Evolutionary conservation across 495 filamentous ascomycete species (phyloP), one percentile per base, ranked within the genome.

Genomic region (Podospora pseudopauciseta): DNA sequence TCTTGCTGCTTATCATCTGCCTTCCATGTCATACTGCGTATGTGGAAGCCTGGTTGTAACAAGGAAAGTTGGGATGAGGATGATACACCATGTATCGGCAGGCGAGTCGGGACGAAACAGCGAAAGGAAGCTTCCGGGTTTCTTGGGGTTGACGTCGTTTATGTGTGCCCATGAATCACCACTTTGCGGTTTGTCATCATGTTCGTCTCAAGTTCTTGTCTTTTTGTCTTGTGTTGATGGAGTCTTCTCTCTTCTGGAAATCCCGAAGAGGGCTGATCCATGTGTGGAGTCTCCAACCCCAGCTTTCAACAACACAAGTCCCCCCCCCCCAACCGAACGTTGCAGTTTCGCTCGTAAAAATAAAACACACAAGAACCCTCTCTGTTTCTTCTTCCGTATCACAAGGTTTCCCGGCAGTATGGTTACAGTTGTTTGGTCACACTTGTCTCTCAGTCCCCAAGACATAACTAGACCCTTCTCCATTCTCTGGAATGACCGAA

Each of bases 101-200:
- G 55, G 55, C 55, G 55, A 58, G 55, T 58, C 55, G 55, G 55
- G 55, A 58, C 55, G 55, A 58, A 58, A 58, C 55, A 58, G 55
- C n/a, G 18, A 58, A 18, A 20, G 39, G 39, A 6, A 16, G 39
- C 11, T 49, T 49, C 23, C 3, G 34, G 34, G 11, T 39, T 5
- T 39, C 34, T 5, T 39, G 2, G 34, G 6, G 23, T 23, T 23
- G 23, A 23, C 23, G 20, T 23, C 15, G 39, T 5, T 49, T 2
- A 49, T 49, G 6, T 11, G 13, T 49, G 6, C 7, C 9, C 9
- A 49, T 49, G 39, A 49, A 49, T 49, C 39, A 49, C 39, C 5
- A 49, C 39, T 49, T 49, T 49, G 7, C 9, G 9, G 39, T 49
- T 49, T 49, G 39, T 16, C 39, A 49, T 11, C 39, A 1, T 49